Conservation (phyloP, 345 rosid genomes). For the Citrus inodora region DNA sequence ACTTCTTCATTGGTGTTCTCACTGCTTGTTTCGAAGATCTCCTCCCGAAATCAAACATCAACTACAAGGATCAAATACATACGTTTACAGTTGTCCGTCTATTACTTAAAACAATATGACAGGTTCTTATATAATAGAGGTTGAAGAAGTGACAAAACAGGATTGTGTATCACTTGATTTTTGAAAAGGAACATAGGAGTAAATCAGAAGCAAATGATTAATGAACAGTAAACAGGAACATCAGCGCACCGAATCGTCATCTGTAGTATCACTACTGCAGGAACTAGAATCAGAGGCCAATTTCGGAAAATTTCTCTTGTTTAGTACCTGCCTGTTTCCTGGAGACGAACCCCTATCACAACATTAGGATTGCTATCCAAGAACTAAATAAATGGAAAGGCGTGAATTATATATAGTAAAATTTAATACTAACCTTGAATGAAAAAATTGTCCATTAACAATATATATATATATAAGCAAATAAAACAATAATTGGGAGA, state of each 20-base stretch:
- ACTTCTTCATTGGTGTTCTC: slow-evolving; percentile 63
- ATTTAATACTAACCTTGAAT: background rate
- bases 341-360: slow-evolving; percentile 34
- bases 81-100: slow-evolving; percentile 7
- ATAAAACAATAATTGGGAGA: background rate
- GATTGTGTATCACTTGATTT: background rate
- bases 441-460: background rate
- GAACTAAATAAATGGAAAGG: background rate
- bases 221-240: slow-evolving; percentile 16
- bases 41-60: slow-evolving; percentile 40
- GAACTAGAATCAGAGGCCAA: slow-evolving; percentile 53
- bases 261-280: slow-evolving; percentile 34
- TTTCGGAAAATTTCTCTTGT: slow-evolving; percentile 34
- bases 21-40: slow-evolving; percentile 34
- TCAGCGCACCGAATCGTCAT: slow-evolving; percentile 53
- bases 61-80: slow-evolving; percentile 33
- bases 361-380: slow-evolving; percentile 17
- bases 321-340: slow-evolving; percentile 55
- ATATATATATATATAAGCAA: slow-evolving; percentile 4
- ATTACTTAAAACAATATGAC: background rate
- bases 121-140: background rate
- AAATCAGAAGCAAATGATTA: slow-evolving; percentile 2
- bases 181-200: background rate
- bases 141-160: background rate
- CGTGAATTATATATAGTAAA: background rate